Conservation (phyloP, 352 stramenopile species). For the Elongisporangium undulatum region DNA sequence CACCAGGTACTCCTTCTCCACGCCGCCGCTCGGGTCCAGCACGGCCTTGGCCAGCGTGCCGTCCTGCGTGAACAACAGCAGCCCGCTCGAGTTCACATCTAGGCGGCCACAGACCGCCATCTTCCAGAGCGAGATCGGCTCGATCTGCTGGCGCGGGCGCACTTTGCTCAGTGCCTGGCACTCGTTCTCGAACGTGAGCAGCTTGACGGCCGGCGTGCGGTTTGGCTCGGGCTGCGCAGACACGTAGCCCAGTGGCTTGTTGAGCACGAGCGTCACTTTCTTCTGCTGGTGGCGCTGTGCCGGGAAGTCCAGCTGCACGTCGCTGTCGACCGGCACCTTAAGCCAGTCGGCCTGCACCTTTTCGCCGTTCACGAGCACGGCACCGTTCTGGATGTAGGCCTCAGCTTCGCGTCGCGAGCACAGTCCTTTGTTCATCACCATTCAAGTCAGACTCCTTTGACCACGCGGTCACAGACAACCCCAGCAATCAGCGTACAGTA, state of each 20-base stretch:
- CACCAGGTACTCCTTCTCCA: constrained; percentile 87
- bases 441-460: background rate
- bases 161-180: constrained; percentile 54
- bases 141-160: constrained; percentile 28
- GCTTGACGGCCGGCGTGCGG: constrained; percentile 62
- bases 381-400: constrained; percentile 70
- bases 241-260: constrained; percentile 80
- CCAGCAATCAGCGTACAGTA: background rate
- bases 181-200: constrained; percentile 76
- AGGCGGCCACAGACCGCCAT: constrained; percentile 80
- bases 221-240: constrained; percentile 72
- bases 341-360: constrained; percentile 59
- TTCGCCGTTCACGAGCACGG: constrained; percentile 73
- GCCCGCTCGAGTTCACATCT: constrained; percentile 79
- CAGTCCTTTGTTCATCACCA: constrained; percentile 22
- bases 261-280: constrained; percentile 79
- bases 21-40: constrained; percentile 56
- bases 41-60: constrained; percentile 73
- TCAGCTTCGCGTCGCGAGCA: constrained; percentile 82
- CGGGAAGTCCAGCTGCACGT: constrained; percentile 53
- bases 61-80: constrained; percentile 83
- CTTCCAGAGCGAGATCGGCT: constrained; percentile 67
- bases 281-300: constrained; percentile 69
- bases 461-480: background rate
- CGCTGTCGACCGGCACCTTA: constrained; percentile 54